Evolutionary conservation across 129 eudicot species (phyloP).

Genomic region (Saussurea involucrata): DNA sequence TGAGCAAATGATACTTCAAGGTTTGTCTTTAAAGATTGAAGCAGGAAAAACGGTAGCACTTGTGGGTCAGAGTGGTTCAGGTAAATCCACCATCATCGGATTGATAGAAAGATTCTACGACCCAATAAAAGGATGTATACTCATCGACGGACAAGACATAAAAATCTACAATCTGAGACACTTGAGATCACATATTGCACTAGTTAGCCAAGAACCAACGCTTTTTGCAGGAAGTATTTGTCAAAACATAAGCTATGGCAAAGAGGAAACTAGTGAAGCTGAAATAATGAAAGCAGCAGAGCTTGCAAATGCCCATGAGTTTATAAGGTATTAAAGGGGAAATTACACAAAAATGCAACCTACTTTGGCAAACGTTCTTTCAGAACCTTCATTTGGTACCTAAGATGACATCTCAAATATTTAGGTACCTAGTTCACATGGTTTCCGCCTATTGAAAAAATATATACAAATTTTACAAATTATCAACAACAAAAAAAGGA

Average conservation of each 20-base stretch:
- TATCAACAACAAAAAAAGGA: neutral
- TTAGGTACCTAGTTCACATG: neutral
- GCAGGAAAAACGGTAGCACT: constrained; percentile 56
- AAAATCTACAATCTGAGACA: constrained; percentile 44
- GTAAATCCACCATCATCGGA: constrained; percentile 55
- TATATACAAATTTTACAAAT: neutral
- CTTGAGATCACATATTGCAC: constrained; percentile 49
- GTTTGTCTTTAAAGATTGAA: constrained; percentile 41
- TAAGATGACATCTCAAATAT: neutral
- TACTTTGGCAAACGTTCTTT: neutral
- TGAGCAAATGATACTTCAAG: constrained; percentile 49
- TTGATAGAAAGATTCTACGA: constrained; percentile 28
- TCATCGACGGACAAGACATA: constrained; percentile 44
- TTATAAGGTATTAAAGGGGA: constrained; percentile 36
- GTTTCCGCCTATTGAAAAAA: neutral
- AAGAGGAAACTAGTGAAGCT: constrained; percentile 38
- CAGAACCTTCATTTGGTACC: neutral
- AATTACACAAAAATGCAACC: neutral
- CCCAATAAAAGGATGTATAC: constrained; percentile 35
- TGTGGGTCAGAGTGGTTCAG: constrained; percentile 66
- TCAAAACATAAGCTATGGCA: constrained; percentile 50
- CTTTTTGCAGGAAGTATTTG: constrained; percentile 57
- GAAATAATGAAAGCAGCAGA: constrained; percentile 44
- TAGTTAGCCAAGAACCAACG: constrained; percentile 64
- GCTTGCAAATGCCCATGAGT: constrained; percentile 59